Conservation (phyloP, 352 stramenopile genomes). For the Globisporangium abappressorium region DNA sequence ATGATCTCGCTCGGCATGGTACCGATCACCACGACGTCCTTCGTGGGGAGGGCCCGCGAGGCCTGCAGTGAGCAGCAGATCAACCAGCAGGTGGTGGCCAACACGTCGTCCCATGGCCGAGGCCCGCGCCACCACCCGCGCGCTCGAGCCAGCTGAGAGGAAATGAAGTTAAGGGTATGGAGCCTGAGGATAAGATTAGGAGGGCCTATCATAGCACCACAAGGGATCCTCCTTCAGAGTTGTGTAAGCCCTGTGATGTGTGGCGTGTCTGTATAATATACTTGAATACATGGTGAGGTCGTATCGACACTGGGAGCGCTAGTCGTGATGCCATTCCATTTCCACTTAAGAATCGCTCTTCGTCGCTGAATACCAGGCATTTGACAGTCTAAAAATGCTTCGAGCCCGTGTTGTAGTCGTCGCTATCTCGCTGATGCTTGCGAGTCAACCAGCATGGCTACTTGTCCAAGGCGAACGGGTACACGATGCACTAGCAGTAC, state of each 20-base stretch:
- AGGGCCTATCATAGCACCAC: neutral
- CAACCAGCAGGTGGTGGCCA: neutral
- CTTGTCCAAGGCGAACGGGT: neutral
- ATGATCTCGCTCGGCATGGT: constrained; percentile 74
- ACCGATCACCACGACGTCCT: constrained; percentile 67
- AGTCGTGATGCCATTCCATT: neutral
- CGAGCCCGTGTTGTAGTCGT: neutral
- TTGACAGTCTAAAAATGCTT: constrained; percentile 6
- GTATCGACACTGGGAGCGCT: neutral
- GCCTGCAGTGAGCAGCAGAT: constrained; percentile 28
- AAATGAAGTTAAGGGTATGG: neutral
- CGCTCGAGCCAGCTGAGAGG: constrained; percentile 28
- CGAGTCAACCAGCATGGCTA: neutral
- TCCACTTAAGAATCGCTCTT: neutral
- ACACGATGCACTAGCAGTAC: neutral
- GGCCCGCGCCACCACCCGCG: constrained; percentile 16
- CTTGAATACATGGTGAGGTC: neutral
- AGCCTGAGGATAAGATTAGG: neutral
- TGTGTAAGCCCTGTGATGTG: neutral
- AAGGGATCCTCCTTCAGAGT: neutral
- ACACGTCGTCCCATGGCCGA: neutral
- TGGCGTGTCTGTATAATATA: neutral
- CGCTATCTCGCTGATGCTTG: neutral
- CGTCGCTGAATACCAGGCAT: neutral
- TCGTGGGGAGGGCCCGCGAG: constrained; percentile 37